Evolutionary conservation across 257 asterid species (phyloP), one percentile per base, ranked within the genome.

Genomic region (Primulina eburnea): DNA sequence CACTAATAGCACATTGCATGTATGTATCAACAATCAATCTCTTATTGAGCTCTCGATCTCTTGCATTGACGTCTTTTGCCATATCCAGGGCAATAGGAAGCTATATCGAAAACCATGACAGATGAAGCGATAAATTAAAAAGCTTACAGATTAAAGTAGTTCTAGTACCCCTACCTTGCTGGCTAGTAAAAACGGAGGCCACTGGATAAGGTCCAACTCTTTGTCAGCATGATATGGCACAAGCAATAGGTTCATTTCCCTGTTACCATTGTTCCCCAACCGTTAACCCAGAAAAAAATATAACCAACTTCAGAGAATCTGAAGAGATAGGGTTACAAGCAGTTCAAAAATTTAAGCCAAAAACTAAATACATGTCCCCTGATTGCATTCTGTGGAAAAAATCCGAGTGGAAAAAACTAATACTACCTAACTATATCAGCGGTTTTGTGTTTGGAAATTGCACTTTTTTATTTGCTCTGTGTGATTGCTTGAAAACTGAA

Each of bases 161-260:
- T 64, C 11, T 59, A 38, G 70, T 76, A 58, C 30, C 30, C 75
- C 21, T 75, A 90, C 99, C 97, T 89, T 93, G 92, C 97, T 93
- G 66, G 99, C 99, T 73, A 93, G 84, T 72, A 93, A 75, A 87
- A 93, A 93, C 1, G 99, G 99, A 82, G 99, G 99, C 99, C 99
- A 93, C 78, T 89, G 96, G 68, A 89, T 91, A 74, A 90, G 92
- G 87, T 90, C 95, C 68, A 93, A 76, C 68, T 86, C 96, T 14
- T 82, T 95, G 78, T 93, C 99, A 73, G 96, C 96, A 82, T 85
- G 86, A 82, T 90, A 89, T 43, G 99, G 99, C 68, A 93, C 96
- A 62, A 93, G 96, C 75, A 93, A 79, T 35, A 93, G 84, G 86
- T 84, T 86, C 92, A 80, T 86, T 86, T 93, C 99, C 87, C 98